phyloP scores from a whole-genome alignment of 208 protist species.

The Wallacemonas sp. region DNA sequence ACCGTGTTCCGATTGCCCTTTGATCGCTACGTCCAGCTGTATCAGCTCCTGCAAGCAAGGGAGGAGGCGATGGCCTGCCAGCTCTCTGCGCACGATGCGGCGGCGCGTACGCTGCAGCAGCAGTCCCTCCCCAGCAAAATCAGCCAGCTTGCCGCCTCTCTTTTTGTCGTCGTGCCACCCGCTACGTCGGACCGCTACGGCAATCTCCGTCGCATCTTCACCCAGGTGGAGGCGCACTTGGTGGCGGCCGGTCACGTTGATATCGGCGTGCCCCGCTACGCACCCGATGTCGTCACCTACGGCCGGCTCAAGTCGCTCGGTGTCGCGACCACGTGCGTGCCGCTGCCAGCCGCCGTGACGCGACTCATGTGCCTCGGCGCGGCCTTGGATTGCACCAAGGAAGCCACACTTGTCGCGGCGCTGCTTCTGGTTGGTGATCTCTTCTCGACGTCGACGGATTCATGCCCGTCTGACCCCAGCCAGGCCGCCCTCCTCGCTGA shows the following conservation, averaged over 20 bases:
- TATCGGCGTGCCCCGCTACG: not conserved
- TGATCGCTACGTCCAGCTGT: constrained; percentile 66
- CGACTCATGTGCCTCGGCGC: constrained; percentile 49
- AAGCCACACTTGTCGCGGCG: constrained; percentile 63
- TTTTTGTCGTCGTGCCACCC: constrained; percentile 59
- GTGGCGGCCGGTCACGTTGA: constrained; percentile 53
- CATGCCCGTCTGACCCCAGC: constrained; percentile 18
- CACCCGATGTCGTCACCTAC: not conserved
- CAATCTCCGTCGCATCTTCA: constrained; percentile 48
- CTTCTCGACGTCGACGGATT: constrained; percentile 19
- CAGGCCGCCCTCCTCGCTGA: constrained; percentile 47
- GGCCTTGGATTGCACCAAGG: constrained; percentile 48
- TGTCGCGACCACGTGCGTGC: constrained; percentile 40
- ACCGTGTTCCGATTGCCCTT: constrained; percentile 64
- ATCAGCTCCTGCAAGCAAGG: constrained; percentile 67
- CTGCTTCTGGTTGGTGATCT: constrained; percentile 64
- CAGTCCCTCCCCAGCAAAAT: constrained; percentile 16
- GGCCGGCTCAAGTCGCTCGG: constrained; percentile 49
- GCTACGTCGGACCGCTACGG: constrained; percentile 69
- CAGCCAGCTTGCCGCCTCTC: constrained; percentile 22
- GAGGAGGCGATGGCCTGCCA: constrained; percentile 45
- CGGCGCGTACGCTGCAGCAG: not conserved
- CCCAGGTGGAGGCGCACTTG: constrained; percentile 52
- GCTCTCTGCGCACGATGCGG: constrained; percentile 7
- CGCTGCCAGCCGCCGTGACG: constrained; percentile 42